These are phyloP conservation scores for Rhododendron ovatum DNA, from an alignment of 148 eudicot genomes.

Conservation along the genomic window DNA sequence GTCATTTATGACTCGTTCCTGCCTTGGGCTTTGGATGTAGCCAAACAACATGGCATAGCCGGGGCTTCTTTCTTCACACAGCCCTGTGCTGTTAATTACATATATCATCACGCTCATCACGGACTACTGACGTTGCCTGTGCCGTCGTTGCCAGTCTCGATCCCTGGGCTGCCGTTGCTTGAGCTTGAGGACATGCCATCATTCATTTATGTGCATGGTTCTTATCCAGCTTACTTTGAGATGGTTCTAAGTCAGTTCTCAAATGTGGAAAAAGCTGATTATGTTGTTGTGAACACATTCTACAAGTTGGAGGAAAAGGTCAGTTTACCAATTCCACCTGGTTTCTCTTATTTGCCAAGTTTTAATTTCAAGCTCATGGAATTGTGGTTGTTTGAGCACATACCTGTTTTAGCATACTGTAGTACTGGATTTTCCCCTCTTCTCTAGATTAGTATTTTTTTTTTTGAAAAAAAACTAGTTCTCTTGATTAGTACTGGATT, in stretches of 20 bases:
- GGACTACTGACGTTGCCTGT: constrained; percentile 27
- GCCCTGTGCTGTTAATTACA: constrained; percentile 34
- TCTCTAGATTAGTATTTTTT: no score
- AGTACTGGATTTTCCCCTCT: no score
- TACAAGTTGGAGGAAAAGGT: constrained; percentile 67
- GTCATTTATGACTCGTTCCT: constrained; percentile 41
- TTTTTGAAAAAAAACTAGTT: no score
- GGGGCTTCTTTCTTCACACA: constrained; percentile 51
- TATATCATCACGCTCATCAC: constrained; percentile 19
- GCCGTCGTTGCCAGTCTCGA: constrained; percentile 11
- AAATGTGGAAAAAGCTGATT: constrained; percentile 55
- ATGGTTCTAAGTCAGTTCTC: constrained; percentile 40
- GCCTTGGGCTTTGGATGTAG: constrained; percentile 39
- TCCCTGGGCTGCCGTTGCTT: constrained; percentile 54
- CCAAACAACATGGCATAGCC: constrained; percentile 20
- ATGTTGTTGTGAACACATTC: constrained; percentile 51
- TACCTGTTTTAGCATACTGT: no score
- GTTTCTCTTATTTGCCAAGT: background rate
- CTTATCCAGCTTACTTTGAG: constrained; percentile 56
- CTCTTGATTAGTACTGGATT: no score
- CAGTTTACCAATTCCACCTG: background rate
- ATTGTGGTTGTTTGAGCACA: no score
- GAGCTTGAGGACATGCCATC: constrained; percentile 46
- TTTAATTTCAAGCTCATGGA: background rate
- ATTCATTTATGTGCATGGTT: constrained; percentile 31